These are phyloP conservation scores for Hortaea werneckii DNA, from an alignment of 2,329 filamentous ascomycete genomes.

Conservation along the genomic window DNA sequence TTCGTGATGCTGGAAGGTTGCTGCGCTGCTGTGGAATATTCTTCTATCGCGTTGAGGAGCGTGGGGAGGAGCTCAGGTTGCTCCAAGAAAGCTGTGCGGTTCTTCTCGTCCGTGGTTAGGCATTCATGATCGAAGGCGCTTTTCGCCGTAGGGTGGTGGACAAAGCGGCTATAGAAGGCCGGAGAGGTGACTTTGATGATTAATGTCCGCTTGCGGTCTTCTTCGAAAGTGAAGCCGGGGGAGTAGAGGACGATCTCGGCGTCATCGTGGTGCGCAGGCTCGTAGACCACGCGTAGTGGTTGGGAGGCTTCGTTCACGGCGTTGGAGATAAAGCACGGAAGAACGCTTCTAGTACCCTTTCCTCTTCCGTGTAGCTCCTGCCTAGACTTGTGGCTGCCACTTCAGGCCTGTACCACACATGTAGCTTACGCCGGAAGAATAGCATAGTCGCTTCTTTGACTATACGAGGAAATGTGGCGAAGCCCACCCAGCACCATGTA, in stretches of 20 bases:
- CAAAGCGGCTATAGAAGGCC: constrained; percentile 56
- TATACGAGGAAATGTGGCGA: constrained; percentile 57
- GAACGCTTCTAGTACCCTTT: constrained; percentile 33
- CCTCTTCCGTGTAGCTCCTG: constrained; percentile 42
- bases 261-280: constrained; percentile 33
- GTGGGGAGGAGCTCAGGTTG: constrained; percentile 43
- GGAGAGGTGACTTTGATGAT: constrained; percentile 53
- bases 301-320: constrained; percentile 40
- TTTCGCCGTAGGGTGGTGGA: constrained; percentile 51
- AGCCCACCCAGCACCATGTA: constrained; percentile 57
- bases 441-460: constrained; percentile 49
- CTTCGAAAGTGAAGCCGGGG: constrained; percentile 26
- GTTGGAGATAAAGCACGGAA: constrained; percentile 33
- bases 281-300: constrained; percentile 44
- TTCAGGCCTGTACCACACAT: constrained; percentile 57
- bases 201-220: constrained; percentile 32
- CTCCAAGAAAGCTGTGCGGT: constrained; percentile 48
- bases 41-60: constrained; percentile 26
- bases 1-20: neutral
- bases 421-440: constrained; percentile 47
- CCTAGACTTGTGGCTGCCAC: constrained; percentile 47
- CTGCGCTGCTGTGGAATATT: constrained; percentile 1
- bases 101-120: constrained; percentile 42
- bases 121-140: constrained; percentile 53
- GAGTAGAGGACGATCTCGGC: constrained; percentile 23